Evolutionary conservation across 805 yeast species (phyloP), one percentile per base, ranked within the genome.

Genomic region (Candida tallmaniae): DNA sequence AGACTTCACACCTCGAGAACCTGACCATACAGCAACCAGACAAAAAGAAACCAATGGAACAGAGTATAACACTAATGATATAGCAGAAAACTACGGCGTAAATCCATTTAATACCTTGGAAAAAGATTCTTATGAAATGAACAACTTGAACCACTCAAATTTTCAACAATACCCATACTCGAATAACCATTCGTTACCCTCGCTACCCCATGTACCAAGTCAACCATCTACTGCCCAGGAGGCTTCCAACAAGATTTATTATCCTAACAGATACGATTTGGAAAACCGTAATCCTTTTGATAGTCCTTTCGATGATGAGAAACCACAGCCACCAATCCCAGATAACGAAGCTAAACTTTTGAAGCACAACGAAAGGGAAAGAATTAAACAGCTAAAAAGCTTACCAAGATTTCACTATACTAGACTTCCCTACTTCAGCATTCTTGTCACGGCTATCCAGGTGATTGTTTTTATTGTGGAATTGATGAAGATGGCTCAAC

Each of bases 401-500:
- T 48, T 48, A 33, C 64, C 65, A 3, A 38, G 62, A 20, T 60
- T 59, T 44, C 67, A 60, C 46, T 60, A 45, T 39, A 57, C 69
- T 4, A 52, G 57, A 33, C 46, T 65, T 13, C 70, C 73, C 4
- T 67, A 62, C 48, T 56, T 67, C 40, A 60, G 70, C 10, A 61
- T 63, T 6, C 5, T 66, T 12, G 66, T 64, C 12, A 65, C 79
- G 0, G 26, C 58, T 7, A 63, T 71, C 13, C 79, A 81, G 47
- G 46, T 75, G 4, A 54, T 56, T 6, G 80, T 82, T 6, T 82
- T 82, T 48, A 66, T 80, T 6, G 80, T 70, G 9, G 88, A 82
- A 51, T 54, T 82, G 23, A 70, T 64, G 8, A 62, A 59, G 36
- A 76, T 77, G 83, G 70, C 76, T 5, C 46, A 52, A 5, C 60